Evolutionary conservation across 2,329 filamentous ascomycete species (phyloP), one percentile per base, ranked within the genome.

Genomic region (Penicillium decumbens): DNA sequence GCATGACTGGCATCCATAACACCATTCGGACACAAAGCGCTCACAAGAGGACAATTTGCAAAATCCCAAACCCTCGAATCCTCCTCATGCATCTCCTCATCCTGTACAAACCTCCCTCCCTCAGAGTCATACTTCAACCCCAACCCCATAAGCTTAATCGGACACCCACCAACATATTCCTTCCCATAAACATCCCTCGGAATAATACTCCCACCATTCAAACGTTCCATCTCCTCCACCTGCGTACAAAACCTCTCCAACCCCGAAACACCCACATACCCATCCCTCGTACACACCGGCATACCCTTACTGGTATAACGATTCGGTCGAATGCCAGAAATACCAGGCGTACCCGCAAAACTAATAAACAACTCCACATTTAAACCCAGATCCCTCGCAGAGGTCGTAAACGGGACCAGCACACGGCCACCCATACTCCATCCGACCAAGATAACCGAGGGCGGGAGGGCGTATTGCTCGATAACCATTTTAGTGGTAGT

Each of bases 1-100:
- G 55, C 43, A 43, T 58, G 55, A 20, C 48, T 47, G 13, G 55
- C 49, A 41, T 58, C 55, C 3, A 47, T 23, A 1, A 43, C 32
- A 25, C 45, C 42, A 23, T 35, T 44, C 13, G 45, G 43, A 12
- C 44, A 52, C 6, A 55, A 15, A 8, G 49, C 52, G 6, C 49
- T 47, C 3, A 50, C 44, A 10, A 52, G 38, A 1, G 52, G 49
- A 1, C 38, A 9, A 40, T 55, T 55, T 8, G 27, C 25, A n/a
- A 52, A 37, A 45, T 55, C 52, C 27, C 51, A 55, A 4, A 52
- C 52, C 2, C 29, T 25, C 9, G 49, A 49, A 9, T 55, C 49
- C 13, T 52, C 46, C 29, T 55, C 52, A 41, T 52, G 49, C 7
- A 43, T 39, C 5, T 49, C 13, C 13, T 58, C 55, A 30, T 54